phyloP scores from a whole-genome alignment of 306 rosid genomes.

The Cicer arietinum region DNA sequence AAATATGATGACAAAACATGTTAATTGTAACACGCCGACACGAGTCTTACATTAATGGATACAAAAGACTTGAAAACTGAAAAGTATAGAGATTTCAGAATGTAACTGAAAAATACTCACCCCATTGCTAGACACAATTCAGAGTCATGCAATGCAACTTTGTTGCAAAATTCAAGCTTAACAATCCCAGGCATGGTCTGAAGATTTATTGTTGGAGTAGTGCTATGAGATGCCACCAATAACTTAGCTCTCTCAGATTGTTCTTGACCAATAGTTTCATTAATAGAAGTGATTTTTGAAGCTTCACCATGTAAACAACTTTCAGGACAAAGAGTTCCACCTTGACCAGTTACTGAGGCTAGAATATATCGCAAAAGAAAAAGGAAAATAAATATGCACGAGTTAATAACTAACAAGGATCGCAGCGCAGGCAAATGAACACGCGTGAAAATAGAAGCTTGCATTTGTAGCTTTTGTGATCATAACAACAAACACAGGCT shows the following conservation, averaged over 20 bases:
- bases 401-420: constrained; percentile 4
- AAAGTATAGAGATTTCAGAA: constrained; percentile 12
- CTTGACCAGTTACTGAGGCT: constrained; percentile 42
- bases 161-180: constrained; percentile 44
- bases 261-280: constrained; percentile 42
- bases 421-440: too few relatives aligned
- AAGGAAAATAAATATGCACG: not conserved
- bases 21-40: not conserved
- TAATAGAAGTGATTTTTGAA: constrained; percentile 42
- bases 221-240: constrained; percentile 33
- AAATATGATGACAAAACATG: constrained; percentile 30
- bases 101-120: constrained; percentile 52
- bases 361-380: constrained; percentile 37
- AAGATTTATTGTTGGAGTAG: constrained; percentile 33
- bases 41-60: not conserved
- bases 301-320: constrained; percentile 46
- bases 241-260: constrained; percentile 34
- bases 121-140: constrained; percentile 54
- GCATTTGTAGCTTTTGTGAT: too few relatives aligned
- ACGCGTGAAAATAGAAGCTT: too few relatives aligned
- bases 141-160: constrained; percentile 39
- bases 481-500: too few relatives aligned
- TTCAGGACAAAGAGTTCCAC: constrained; percentile 44
- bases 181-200: constrained; percentile 34
- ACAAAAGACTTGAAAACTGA: not conserved